Conservation (phyloP, 2,329 filamentous ascomycete species). For the Blastomyces silverae region DNA sequence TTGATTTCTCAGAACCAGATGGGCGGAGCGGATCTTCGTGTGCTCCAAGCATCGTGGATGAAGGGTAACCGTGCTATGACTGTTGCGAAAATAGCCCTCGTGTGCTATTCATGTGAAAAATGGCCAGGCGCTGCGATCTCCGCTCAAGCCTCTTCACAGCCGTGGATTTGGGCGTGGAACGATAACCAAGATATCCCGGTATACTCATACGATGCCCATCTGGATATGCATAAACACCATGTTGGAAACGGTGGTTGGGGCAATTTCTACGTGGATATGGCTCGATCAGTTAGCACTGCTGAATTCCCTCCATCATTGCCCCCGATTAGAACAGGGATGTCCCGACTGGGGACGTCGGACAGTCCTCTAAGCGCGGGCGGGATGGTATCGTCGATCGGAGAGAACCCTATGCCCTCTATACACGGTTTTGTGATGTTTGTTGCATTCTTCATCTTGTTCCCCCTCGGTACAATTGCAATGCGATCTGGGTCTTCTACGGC, state of each 20-base stretch:
- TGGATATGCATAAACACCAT: slow-evolving; percentile 11
- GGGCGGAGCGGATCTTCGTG: slow-evolving; percentile 11
- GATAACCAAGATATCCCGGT: slow-evolving; percentile 8
- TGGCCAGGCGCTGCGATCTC: slow-evolving; percentile 6
- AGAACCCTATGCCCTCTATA: neutral
- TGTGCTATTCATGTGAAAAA: slow-evolving; percentile 9
- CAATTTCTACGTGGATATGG: slow-evolving; percentile 9
- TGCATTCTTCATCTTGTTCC: slow-evolving; percentile 11
- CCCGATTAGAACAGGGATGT: neutral
- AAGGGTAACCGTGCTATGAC: neutral
- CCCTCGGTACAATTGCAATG: neutral
- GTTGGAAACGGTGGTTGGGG: slow-evolving; percentile 3
- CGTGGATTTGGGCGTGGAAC: slow-evolving; percentile 12
- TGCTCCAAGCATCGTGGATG: slow-evolving; percentile 8
- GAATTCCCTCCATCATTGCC: neutral
- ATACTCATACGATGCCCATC: slow-evolving; percentile 4
- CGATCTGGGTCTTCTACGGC: slow-evolving; percentile 1
- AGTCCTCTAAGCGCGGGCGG: neutral
- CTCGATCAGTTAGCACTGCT: slow-evolving; percentile 7
- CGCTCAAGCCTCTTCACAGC: slow-evolving; percentile 1
- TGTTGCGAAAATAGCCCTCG: slow-evolving; percentile 1
- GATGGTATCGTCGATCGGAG: neutral
- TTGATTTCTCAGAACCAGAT: slow-evolving; percentile 4
- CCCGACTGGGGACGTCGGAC: slow-evolving; percentile 4
- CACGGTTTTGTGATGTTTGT: slow-evolving; percentile 11